Conservation (phyloP, 495 filamentous ascomycete species). For the Venustampulla echinocandica region DNA sequence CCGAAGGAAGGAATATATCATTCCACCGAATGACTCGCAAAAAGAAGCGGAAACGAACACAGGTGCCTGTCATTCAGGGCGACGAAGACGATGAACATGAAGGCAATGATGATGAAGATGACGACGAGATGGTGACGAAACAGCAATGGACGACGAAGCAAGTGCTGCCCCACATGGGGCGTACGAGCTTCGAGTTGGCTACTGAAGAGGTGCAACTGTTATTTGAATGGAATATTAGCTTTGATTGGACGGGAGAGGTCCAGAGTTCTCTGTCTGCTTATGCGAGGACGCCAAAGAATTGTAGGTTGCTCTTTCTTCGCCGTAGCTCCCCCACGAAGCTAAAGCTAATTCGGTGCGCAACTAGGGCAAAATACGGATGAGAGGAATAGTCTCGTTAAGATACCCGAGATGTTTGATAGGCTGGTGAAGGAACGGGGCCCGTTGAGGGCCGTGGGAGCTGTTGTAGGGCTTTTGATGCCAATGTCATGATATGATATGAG, state of each 20-base stretch:
- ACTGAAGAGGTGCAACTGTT: constrained; percentile 26
- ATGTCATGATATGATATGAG: background rate
- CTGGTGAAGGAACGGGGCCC: constrained; percentile 42
- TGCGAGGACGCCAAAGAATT: constrained; percentile 40
- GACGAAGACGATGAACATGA: constrained; percentile 15
- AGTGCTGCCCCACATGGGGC: constrained; percentile 32
- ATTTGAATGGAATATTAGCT: constrained; percentile 47
- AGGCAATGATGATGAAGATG: too few species aligned
- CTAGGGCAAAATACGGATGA: constrained; percentile 45
- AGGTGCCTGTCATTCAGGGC: constrained; percentile 7
- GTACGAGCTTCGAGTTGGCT: constrained; percentile 32
- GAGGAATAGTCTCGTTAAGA: constrained; percentile 35
- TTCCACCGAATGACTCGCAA: constrained; percentile 27
- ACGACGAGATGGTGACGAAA: constrained; percentile 7
- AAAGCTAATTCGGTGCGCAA: too few species aligned
- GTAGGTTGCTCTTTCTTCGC: constrained; percentile 30
- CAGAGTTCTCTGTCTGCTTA: constrained; percentile 39
- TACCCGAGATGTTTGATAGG: constrained; percentile 43
- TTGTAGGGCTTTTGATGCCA: constrained; percentile 39
- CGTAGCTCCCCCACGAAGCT: constrained; percentile 18
- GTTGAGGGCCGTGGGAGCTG: constrained; percentile 40
- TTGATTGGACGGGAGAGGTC: constrained; percentile 58
- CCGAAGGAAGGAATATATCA: constrained; percentile 19
- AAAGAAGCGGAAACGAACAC: constrained; percentile 18
- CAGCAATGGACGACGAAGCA: constrained; percentile 15